Base-by-base conservation (phyloP, 108 stramenopile species). In the Nitzschia inconspicua region DNA sequence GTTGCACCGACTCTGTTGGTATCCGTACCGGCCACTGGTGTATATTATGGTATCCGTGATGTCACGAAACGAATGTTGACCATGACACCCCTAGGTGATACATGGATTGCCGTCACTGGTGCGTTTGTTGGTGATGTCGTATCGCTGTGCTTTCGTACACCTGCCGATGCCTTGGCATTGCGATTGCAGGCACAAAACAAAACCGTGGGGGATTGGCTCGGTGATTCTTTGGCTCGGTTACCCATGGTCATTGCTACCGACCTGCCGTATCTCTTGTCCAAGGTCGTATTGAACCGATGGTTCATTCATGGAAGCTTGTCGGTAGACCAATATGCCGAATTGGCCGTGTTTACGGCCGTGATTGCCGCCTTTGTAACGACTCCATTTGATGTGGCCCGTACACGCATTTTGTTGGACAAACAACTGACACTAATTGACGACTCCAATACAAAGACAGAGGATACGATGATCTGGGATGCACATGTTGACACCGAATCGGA, bases 331-430 rank as follows among this genome's bases (percentile, higher is more conserved):
- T 89, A 93, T 53, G 86, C 87, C 14, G 48, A 80, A 0, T 75
- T 73, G 23, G 53, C 71, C 8, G 79, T 73, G 11, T 67, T 89
- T 40, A 42, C 41, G 5, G 88, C 91, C 9, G 67, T 83, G 16
- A 23, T 86, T 0, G 84, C 83, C 34, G 85, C 84, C 26, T 61
- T 86, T 19, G 53, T 89, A 49, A 93, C 88, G 8, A 93, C 91
- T 29, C 91, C 91, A 18, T 93, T 93, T 62, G 91, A 93, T 61
- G 91, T 93, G 8, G 88, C 79, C 6, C 42, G 84, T 22, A 93
- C 88, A 6, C 69, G 88, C 0, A 89, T 93, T 26, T 53, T 93
- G 19, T 39, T 89, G 32, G 85, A 84, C 11, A 80, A 43, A 6
- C 39, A 62, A 20, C 34, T 3, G 5, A 53, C 41, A 7, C 10